phyloP scores from a whole-genome alignment of 78 protist genomes.

The Monosiga brevicollis region DNA sequence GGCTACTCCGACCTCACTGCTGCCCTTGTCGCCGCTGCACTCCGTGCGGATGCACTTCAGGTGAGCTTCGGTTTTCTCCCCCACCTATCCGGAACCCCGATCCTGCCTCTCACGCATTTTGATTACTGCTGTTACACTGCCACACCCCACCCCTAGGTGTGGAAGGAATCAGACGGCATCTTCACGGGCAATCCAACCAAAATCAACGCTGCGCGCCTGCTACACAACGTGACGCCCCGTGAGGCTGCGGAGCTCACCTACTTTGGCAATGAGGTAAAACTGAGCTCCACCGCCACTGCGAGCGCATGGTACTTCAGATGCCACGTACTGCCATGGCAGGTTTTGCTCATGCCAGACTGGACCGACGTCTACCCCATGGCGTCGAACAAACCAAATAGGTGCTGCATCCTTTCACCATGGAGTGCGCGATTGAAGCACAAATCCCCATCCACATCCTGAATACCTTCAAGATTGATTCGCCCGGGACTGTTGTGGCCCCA shows the following conservation, averaged over 20 bases:
- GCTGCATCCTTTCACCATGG: slow-evolving; percentile 33
- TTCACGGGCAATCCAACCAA: slow-evolving; percentile 27
- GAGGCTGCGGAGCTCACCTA: slow-evolving; percentile 30
- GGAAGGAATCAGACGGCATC: slow-evolving; percentile 38
- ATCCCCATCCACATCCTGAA: slow-evolving; percentile 31
- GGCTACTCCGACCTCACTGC: slow-evolving; percentile 38
- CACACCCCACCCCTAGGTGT: too few relatives aligned
- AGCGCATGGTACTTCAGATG: too few relatives aligned
- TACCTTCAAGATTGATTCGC: slow-evolving; percentile 4
- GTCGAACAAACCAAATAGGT: too few relatives aligned
- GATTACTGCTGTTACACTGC: too few relatives aligned
- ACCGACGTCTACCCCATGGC: too few relatives aligned
- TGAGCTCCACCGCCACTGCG: too few relatives aligned
- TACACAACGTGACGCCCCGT: slow-evolving; percentile 5
- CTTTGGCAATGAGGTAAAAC: not conserved
- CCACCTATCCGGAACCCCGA: too few relatives aligned
- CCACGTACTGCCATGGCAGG: too few relatives aligned
- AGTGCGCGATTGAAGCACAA: slow-evolving; percentile 2
- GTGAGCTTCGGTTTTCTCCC: too few relatives aligned
- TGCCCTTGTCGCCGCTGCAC: slow-evolving; percentile 24
- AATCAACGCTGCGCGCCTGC: not conserved
- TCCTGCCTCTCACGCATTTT: too few relatives aligned
- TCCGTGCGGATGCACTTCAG: slow-evolving; percentile 14
- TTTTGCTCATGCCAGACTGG: too few relatives aligned
- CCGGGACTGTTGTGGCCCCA: not conserved